Evolutionary conservation across 1,139 yeast species (phyloP), one percentile per base, ranked within the genome.

Genomic region (Debaryomyces sp.): DNA sequence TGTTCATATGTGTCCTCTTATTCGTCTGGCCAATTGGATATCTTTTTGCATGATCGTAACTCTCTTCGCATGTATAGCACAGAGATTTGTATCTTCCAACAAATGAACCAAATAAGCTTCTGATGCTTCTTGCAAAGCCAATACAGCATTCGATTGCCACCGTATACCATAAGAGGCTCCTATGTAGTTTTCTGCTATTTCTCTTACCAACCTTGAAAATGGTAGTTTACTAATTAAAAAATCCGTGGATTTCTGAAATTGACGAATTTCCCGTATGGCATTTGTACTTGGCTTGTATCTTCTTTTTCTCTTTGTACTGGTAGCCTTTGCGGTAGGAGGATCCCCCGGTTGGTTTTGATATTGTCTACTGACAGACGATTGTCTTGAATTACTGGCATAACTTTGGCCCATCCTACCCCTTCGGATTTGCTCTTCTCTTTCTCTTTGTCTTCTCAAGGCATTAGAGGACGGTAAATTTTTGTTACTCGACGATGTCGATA

Each of bases 21-120:
- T 84, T 62, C 97, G 77, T 64, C 97, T 78, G 1, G 97, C 98
- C 57, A 92, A 74, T 60, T 90, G 96, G 55, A 92, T 86, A 64
- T 92, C 98, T 65, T 88, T 89, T 61, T 89, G 92, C 96, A 90
- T 90, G 24, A 92, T 89, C 0, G 98, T 92, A 18, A 92, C 96
- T 55, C 98, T 75, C 63, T 89, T 91, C 2, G 97, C 97, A 66
- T 92, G 98, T 32, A 90, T 76, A 5, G 97, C 97, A 70, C 96
- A 82, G 44, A 92, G 67, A 59, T 91, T 91, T 7, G 97, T 91
- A 63, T 92, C 97, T 63, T 92, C 97, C 54, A 92, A 78, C 46
- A 92, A 68, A 51, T 91, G 92, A 9, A 91, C 89, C 55, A 92
- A 68, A 60, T 85, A 92, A 2, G 97, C 96, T 64, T 91, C 97